phyloP scores from a whole-genome alignment of 1,284 basidiomycete genomes.

The Farysia itapuensis region DNA sequence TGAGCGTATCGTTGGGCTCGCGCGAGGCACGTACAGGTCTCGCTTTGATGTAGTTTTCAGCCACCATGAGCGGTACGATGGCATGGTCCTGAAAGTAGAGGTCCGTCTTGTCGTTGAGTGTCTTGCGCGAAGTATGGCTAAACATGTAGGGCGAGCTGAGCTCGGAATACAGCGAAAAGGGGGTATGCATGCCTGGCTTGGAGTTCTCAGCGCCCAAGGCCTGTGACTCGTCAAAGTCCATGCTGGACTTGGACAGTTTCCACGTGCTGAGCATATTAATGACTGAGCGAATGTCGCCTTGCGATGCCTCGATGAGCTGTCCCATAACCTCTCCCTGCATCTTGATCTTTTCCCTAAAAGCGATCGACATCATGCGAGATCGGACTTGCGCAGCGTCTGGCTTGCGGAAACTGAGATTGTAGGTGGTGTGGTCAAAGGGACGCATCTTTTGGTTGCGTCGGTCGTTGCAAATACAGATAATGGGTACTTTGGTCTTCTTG shows the following conservation, averaged over 20 bases:
- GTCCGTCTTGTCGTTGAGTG: conserved; percentile 88
- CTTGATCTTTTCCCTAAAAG: conserved; percentile 71
- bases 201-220: conserved; percentile 77
- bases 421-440: conserved; percentile 76
- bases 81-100: conserved; percentile 94
- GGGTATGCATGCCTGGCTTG: conserved; percentile 71
- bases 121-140: conserved; percentile 75
- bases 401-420: conserved; percentile 65
- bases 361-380: conserved; percentile 74
- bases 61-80: conserved; percentile 88
- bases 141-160: conserved; percentile 88
- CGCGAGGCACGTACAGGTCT: conserved; percentile 62
- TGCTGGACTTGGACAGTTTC: conserved; percentile 63
- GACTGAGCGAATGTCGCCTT: conserved; percentile 93
- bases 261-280: conserved; percentile 98
- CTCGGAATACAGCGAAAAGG: conserved; percentile 66
- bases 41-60: conserved; percentile 69
- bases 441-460: conserved; percentile 82
- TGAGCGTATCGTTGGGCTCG: conserved; percentile 9
- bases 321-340: conserved; percentile 86
- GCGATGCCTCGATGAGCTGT: conserved; percentile 81
- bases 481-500: conserved; percentile 93
- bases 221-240: conserved; percentile 73
- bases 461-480: conserved; percentile 98
- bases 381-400: conserved; percentile 40